These are phyloP conservation scores for Crotalaria pallida DNA, from an alignment of 306 rosid species.

Conservation along the genomic window DNA sequence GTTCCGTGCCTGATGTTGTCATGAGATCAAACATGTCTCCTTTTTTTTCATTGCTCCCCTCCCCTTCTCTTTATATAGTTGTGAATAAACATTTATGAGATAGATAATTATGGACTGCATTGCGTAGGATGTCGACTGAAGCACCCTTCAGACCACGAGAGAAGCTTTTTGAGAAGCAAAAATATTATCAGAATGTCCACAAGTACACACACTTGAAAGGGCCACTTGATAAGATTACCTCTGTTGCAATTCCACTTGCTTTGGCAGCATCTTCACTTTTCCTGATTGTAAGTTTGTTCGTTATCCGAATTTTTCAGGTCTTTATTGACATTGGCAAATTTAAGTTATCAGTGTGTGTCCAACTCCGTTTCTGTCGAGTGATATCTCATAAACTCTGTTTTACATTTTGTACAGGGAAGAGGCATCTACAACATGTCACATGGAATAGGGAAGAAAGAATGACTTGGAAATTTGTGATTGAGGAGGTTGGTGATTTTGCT, in stretches of 20 bases:
- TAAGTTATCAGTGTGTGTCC: neutral
- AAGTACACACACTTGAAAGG: constrained; percentile 83
- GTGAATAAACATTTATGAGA: neutral
- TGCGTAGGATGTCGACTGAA: constrained; percentile 64
- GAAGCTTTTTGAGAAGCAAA: constrained; percentile 71
- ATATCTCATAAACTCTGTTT: neutral
- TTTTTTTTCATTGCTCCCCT: neutral
- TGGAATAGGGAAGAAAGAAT: constrained; percentile 96
- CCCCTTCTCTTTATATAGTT: neutral
- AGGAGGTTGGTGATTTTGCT: constrained; percentile 25
- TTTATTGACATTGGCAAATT: neutral
- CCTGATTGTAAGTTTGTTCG: constrained; percentile 59
- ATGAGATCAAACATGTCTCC: neutral
- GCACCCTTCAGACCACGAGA: constrained; percentile 83
- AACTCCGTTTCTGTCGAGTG: neutral
- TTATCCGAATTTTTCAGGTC: neutral
- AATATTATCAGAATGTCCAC: constrained; percentile 51
- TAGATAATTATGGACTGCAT: neutral
- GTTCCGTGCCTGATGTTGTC: neutral
- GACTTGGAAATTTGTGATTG: constrained; percentile 31
- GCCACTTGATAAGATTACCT: constrained; percentile 72
- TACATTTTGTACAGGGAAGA: constrained; percentile 54
- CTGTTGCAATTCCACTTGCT: constrained; percentile 86
- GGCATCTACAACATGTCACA: constrained; percentile 88
- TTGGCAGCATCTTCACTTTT: constrained; percentile 62